Conservation (phyloP, 2,329 filamentous ascomycete species). For the Talaromyces funiculosus region DNA sequence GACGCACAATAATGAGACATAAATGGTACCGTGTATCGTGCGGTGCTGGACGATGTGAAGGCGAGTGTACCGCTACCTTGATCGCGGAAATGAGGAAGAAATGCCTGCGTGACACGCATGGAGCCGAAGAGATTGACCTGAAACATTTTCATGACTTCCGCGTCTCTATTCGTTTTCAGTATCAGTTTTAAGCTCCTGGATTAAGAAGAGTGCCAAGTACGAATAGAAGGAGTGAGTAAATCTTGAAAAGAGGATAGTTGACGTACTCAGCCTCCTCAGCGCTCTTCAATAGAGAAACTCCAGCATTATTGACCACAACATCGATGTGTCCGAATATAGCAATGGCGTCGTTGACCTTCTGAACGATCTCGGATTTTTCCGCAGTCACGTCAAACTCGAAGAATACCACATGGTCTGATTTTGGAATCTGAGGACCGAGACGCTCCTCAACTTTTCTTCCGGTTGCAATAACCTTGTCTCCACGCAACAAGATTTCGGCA, state of each 20-base stretch:
- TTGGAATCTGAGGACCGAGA: conserved; percentile 23
- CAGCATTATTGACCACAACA: conserved; percentile 34
- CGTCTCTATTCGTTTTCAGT: background rate
- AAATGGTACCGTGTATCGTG: conserved; percentile 23
- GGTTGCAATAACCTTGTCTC: conserved; percentile 33
- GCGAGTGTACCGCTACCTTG: conserved; percentile 30
- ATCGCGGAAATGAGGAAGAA: conserved; percentile 33
- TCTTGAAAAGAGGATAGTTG: background rate
- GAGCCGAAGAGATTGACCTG: conserved; percentile 36
- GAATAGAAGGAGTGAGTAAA: background rate
- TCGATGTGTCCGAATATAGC: conserved; percentile 24
- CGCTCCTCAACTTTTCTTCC: conserved; percentile 22
- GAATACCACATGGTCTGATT: conserved; percentile 20
- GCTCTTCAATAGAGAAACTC: conserved; percentile 23
- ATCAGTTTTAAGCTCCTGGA: background rate
- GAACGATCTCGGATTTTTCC: conserved; percentile 16
- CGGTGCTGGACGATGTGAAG: conserved; percentile 32
- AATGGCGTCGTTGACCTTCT: conserved; percentile 18
- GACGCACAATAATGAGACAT: conserved; percentile 32
- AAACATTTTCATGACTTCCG: conserved; percentile 26
- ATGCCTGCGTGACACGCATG: conserved; percentile 31
- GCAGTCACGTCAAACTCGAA: conserved; percentile 24
- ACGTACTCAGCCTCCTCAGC: conserved; percentile 25
- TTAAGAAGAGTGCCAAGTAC: background rate
- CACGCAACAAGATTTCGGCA: conserved; percentile 22